These are phyloP conservation scores for Herpotrichia juniperi DNA, from an alignment of 2,329 filamentous ascomycete species.

Conservation along the genomic window DNA sequence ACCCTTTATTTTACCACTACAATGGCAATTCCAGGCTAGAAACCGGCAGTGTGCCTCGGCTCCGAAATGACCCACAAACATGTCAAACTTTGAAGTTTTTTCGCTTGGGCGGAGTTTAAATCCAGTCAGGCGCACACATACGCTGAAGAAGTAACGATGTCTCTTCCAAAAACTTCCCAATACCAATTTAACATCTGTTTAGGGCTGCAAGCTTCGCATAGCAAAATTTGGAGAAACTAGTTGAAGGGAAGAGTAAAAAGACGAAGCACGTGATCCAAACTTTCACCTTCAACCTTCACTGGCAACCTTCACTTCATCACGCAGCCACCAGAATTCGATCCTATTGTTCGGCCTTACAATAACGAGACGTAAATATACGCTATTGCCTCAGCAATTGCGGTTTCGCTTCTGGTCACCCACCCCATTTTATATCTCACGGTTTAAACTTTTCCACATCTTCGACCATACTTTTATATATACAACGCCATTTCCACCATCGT, in stretches of 20 bases:
- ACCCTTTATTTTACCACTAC: too few relatives aligned
- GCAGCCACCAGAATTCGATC: too few relatives aligned
- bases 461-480: background rate
- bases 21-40: background rate
- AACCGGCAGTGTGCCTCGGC: background rate
- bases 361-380: background rate
- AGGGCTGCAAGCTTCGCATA: too few relatives aligned
- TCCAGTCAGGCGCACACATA: background rate
- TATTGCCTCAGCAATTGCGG: background rate
- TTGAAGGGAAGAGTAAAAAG: too few relatives aligned
- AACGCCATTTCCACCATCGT: background rate
- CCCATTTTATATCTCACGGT: background rate
- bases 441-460: background rate
- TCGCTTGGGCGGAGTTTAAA: background rate
- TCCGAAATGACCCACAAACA: background rate
- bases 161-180: background rate
- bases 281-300: too few relatives aligned
- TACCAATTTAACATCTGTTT: background rate
- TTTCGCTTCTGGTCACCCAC: constrained; percentile 19
- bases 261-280: too few relatives aligned
- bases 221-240: too few relatives aligned
- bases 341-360: background rate
- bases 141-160: too few relatives aligned
- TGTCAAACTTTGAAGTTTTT: background rate
- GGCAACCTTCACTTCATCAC: too few relatives aligned